Evolutionary conservation across 2,329 filamentous ascomycete species (phyloP), one percentile per base, ranked within the genome.

Genomic region (Stagonosporopsis tanaceti): DNA sequence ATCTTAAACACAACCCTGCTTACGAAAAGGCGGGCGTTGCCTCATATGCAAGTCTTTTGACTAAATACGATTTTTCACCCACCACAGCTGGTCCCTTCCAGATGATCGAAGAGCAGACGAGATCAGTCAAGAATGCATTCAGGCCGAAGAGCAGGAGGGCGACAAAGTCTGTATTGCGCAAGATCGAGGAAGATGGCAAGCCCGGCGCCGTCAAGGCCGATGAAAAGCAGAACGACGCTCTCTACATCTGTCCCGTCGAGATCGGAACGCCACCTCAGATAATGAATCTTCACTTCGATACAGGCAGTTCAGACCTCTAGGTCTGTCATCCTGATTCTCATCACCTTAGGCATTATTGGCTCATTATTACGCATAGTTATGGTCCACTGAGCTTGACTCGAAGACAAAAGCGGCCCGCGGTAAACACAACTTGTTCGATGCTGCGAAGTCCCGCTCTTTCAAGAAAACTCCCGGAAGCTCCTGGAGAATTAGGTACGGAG

Each of bases 201-300:
- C 66, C 73, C n/a, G 81, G 81, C 2, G 76, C 84, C 37, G 84
- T 89, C 27, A 78, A 81, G 6, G 55, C 54, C 25, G 38, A 48
- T 14, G 54, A 70, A 15, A 59, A 62, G 4, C 65, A 68, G 38
- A 70, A 68, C 50, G 66, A 72, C 30, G 67, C 69, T 0, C 48
- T 68, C 17, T 81, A 81, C 65, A 73, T 80, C 6, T 77, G 73
- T 57, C 84, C 86, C 0, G 84, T 92, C 41, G 80, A 78, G 4
- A 80, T 91, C 57, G 89, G 89, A 30, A 78, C 83, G 66, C 85
- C 89, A 62, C 83, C 78, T 1, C 67, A 70, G 45, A 66, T 59
- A 22, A 71, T 90, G 61, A 83, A 85, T 59, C 69, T 92, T 55
- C 87, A 91, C 70, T 83, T 92, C 58, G 90, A 92, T 64, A 92